Conservation (phyloP, 2,329 filamentous ascomycete genomes). For the Fusarium falciforme region DNA sequence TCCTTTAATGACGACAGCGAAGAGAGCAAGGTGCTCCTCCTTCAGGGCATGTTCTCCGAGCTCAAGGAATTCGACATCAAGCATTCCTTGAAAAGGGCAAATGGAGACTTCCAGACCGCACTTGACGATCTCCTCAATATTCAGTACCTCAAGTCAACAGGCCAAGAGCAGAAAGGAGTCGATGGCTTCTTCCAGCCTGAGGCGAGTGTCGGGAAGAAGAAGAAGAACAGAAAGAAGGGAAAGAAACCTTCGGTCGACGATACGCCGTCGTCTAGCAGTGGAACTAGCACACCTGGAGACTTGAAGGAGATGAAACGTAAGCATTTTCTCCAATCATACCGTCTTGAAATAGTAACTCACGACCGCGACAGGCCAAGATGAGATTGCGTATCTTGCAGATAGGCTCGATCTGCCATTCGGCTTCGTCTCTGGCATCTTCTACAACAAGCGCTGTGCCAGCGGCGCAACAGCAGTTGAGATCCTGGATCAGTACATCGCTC, state of each 20-base stretch:
- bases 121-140: conserved; percentile 86
- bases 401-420: conserved; percentile 55
- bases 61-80: conserved; percentile 74
- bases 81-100: conserved; percentile 74
- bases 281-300: conserved; percentile 26
- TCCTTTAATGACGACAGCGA: conserved; percentile 57
- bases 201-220: conserved; percentile 54
- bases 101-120: conserved; percentile 74
- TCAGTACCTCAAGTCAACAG: conserved; percentile 78
- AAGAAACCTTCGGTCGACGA: conserved; percentile 32
- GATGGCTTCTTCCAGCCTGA: conserved; percentile 80
- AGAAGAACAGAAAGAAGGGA: conserved; percentile 51
- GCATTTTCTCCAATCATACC: background rate
- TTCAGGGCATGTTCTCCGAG: conserved; percentile 78
- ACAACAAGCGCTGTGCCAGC: conserved; percentile 51
- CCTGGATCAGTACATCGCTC: conserved; percentile 55
- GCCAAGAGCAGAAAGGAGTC: conserved; percentile 76
- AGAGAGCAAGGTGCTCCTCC: conserved; percentile 70
- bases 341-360: background rate
- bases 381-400: conserved; percentile 58
- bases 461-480: conserved; percentile 56
- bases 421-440: conserved; percentile 56
- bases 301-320: conserved; percentile 47
- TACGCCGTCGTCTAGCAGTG: conserved; percentile 27
- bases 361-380: conserved; percentile 47